These are phyloP conservation scores for Murraya paniculata DNA, from an alignment of 345 rosid species.

Conservation along the genomic window DNA sequence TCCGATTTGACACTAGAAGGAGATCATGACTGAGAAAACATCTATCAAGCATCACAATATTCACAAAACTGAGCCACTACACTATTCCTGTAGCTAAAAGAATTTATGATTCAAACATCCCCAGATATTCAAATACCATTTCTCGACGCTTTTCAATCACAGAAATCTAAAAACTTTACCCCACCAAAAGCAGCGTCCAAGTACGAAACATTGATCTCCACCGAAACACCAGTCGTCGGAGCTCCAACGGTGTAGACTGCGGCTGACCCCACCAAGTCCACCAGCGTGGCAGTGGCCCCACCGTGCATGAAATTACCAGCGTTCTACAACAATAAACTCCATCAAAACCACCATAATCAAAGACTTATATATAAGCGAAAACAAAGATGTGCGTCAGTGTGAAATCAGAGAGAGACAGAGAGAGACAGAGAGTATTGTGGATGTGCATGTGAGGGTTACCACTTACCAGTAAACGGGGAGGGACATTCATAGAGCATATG, in stretches of 20 bases:
- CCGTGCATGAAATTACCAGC: conserved; percentile 90
- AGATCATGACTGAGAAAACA: neutral
- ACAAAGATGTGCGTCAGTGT: neutral
- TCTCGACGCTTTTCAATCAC: neutral
- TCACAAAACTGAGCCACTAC: no score
- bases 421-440: neutral
- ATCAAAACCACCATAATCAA: neutral
- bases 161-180: conserved; percentile 31
- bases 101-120: neutral
- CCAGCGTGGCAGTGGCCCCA: conserved; percentile 87
- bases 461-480: conserved; percentile 76
- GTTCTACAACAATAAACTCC: conserved; percentile 41
- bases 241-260: conserved; percentile 57
- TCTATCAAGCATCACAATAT: neutral
- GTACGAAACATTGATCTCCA: conserved; percentile 83
- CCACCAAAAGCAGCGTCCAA: conserved; percentile 78
- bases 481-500: conserved; percentile 74
- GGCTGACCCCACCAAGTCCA: conserved; percentile 86
- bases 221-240: conserved; percentile 58
- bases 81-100: neutral
- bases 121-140: neutral
- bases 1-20: neutral
- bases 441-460: conserved; percentile 27
- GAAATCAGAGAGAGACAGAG: neutral
- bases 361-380: neutral